Evolutionary conservation across 2,329 filamentous ascomycete genomes (phyloP), one percentile per base, ranked within the genome.

Genomic region (Colletotrichum lentis): DNA sequence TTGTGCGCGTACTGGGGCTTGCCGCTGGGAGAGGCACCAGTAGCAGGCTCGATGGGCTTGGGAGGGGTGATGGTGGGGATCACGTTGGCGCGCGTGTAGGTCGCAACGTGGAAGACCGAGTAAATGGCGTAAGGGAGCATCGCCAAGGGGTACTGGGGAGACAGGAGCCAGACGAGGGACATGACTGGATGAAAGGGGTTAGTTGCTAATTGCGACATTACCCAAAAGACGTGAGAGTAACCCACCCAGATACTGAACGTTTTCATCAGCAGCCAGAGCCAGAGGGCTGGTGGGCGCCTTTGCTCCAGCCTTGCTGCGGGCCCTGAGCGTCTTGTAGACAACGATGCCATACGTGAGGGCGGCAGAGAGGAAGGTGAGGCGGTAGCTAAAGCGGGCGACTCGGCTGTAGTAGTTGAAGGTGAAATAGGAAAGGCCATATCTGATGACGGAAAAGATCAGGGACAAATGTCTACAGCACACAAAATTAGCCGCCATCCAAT

Each of bases 91-190:
- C 96, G 94, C 72, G 92, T 92, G 83, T 99, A 99, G 72, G 96
- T 98, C 70, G 94, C 93, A 73, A 98, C 94, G 83, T 99, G 96
- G 90, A 99, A 99, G 80, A 98, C 82, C 67, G 95, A 98, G 88
- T 98, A 99, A 80, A 99, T 93, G 74, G 90, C 90, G 83, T 97
- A 99, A 35, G 96, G 96, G 64, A 97, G 88, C 75, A 99, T 88
- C 64, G 96, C 96, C 74, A 97, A 86, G 44, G 93, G 90, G 75
- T 96, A 91, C 83, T 97, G 94, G 74, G 92, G 91, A 70, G 91
- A 90, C 81, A 95, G 91, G 74, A 99, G 92, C 96, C 96, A 99
- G 75, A 98, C 88, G 70, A 98, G 86, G 64, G 94, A 94, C 92
- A 98, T 94, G 74, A 88, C 94, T 97, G n/a, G 14, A 12, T 46